Evolutionary conservation across 345 rosid species (phyloP), one percentile per base, ranked within the genome.

Genomic region (Arabis alpina): DNA sequence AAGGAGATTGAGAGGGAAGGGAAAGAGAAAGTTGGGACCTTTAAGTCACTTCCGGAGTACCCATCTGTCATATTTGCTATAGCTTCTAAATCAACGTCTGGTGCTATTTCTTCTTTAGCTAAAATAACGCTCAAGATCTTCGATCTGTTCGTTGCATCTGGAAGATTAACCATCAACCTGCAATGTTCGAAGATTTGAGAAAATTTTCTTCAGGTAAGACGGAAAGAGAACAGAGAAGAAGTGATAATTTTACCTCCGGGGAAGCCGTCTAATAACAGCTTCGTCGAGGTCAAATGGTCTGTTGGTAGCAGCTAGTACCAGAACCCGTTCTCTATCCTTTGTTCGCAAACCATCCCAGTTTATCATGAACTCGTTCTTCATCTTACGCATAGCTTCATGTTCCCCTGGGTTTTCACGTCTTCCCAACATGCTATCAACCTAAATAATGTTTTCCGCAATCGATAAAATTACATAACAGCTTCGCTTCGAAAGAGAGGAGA

Each of bases 381-480:
- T 95, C 84, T 95, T 95, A 28, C 99, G 92, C 97, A 95, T 95
- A n/a, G 99, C 98, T 80, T 95, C 99, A 49, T 95, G 98, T 76
- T 95, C 99, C 58, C 99, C 99, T 27, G 98, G 98, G 82, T 88
- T 95, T 80, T 95, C 99, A 50, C 98, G 90, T 75, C 99, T 90
- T 67, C 98, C 98, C 66, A 95, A 78, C 98, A 95, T 89, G 79
- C 99, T 95, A 80, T 94, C 99, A 72, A 94, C 99, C 99, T 94
- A 79, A 72, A 56, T 5, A 41, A 63, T 42, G 2, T 52, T 53
- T 60, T 30, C 4, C 56, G 2, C 30, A 19, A 15, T 65, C 53
- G 1, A 51, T 52, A 68, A 16, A 45, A 11, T 43, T 43, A 8
- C 40, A 43, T 6, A 11, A 44, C 14, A 52, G 28, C 13, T 40